A percentile compares a stretch with the other conserved stretches of the same genome.
Evolutionary conservation across 192 early-diverging fungal genomes (phyloP).

Genomic region (Coemansia sp.): DNA sequence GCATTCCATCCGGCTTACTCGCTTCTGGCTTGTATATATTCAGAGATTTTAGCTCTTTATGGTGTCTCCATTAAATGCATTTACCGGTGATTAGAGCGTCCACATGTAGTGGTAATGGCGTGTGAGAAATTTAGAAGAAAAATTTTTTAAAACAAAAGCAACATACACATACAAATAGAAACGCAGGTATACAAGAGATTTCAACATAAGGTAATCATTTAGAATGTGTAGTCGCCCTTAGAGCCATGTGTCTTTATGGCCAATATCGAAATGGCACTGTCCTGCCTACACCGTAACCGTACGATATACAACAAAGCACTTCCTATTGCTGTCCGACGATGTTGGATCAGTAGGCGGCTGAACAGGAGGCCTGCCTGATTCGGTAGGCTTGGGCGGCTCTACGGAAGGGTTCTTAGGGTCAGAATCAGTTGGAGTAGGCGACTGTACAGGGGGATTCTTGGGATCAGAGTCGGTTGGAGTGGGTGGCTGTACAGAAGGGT

Average conservation of each 20-base stretch:
- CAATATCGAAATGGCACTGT: neutral
- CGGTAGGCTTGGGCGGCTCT: neutral
- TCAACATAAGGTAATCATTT: neutral
- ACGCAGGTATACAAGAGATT: neutral
- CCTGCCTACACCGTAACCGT: neutral
- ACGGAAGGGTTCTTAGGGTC: neutral
- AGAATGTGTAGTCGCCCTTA: neutral
- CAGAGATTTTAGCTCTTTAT: neutral
- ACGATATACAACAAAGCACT: neutral
- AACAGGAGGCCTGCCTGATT: neutral
- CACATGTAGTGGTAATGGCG: neutral
- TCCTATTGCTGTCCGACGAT: neutral
- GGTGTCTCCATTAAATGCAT: neutral
- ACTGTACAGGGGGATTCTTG: neutral
- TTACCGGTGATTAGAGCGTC: neutral
- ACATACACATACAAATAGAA: neutral
- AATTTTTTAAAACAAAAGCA: neutral
- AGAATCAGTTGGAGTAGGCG: neutral
- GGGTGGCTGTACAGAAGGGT: neutral
- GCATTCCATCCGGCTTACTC: neutral
- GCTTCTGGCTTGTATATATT: neutral
- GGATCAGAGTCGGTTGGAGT: neutral
- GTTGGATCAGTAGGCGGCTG: neutral
- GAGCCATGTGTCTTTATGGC: neutral
- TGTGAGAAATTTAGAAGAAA: neutral